A percentile compares a stretch with the other conserved stretches of the same genome.
These are phyloP conservation scores for Penstemon barbatus DNA, from an alignment of 257 asterid genomes.

Conservation along the genomic window DNA sequence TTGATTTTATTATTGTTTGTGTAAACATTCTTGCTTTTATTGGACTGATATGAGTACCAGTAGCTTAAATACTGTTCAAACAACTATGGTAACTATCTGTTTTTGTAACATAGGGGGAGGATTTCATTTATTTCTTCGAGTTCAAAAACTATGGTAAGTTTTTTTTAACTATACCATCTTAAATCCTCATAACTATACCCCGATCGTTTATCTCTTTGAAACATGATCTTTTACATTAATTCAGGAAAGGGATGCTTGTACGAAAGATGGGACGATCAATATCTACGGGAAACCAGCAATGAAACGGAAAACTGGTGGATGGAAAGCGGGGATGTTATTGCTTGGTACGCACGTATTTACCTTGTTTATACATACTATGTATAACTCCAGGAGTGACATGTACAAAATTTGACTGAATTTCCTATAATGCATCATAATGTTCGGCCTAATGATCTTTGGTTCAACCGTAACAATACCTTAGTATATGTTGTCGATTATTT, in stretches of 20 bases:
- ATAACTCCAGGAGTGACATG: too few relatives aligned
- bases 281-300: conserved; percentile 57
- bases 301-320: conserved; percentile 69
- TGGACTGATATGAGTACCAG: conserved; percentile 22
- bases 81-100: conserved; percentile 27
- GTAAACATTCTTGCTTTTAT: conserved; percentile 29
- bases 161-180: conserved; percentile 5
- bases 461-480: neutral
- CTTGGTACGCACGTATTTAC: conserved; percentile 43
- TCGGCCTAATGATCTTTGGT: too few relatives aligned
- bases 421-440: too few relatives aligned
- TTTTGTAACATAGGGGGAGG: conserved; percentile 24
- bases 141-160: conserved; percentile 42
- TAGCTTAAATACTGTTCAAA: conserved; percentile 42
- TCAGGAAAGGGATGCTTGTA: conserved; percentile 63
- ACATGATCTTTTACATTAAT: conserved; percentile 20
- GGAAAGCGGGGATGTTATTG: conserved; percentile 70
- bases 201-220: neutral
- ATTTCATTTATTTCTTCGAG: conserved; percentile 1
- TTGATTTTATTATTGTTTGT: conserved; percentile 24
- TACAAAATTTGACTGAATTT: too few relatives aligned
- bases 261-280: conserved; percentile 65
- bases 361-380: neutral
- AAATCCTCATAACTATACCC: conserved; percentile 9
- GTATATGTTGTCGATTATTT: neutral